Conservation (phyloP, 2,329 filamentous ascomycete species). For the Fusarium sp. region DNA sequence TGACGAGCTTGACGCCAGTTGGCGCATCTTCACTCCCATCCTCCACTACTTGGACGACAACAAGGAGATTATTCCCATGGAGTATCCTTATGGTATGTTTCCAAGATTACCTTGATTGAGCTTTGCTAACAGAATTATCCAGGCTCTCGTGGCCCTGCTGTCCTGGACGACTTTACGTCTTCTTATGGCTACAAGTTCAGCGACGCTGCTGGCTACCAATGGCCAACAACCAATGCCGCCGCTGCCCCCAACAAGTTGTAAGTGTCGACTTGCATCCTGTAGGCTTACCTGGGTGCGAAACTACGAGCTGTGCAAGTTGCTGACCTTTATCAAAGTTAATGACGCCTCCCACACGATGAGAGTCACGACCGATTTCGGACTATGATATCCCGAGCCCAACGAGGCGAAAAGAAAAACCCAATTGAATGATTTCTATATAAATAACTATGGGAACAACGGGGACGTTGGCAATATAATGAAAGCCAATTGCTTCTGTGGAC, state of each 20-base stretch:
- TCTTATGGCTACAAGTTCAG: constrained; percentile 99
- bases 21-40: constrained; percentile 98
- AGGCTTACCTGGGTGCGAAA: constrained; percentile 21
- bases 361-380: constrained; percentile 37
- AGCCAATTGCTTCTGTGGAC: constrained; percentile 33
- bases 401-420: constrained; percentile 16
- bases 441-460: constrained; percentile 33
- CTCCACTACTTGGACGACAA: constrained; percentile 99
- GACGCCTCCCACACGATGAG: constrained; percentile 23
- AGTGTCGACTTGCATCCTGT: constrained; percentile 52
- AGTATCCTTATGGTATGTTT: constrained; percentile 91
- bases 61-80: constrained; percentile 99
- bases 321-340: constrained; percentile 43
- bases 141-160: constrained; percentile 96
- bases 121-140: constrained; percentile 24
- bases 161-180: constrained; percentile 97
- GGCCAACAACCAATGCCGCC: constrained; percentile 81
- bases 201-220: constrained; percentile 94
- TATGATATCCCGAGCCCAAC: constrained; percentile 34
- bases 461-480: constrained; percentile 39
- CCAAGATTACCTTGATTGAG: neutral
- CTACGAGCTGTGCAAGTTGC: constrained; percentile 14
- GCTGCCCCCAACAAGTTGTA: constrained; percentile 80
- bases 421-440: constrained; percentile 37
- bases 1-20: constrained; percentile 95